phyloP scores from a whole-genome alignment of 768 basidiomycete genomes.

The Panaeolus papilionaceus region DNA sequence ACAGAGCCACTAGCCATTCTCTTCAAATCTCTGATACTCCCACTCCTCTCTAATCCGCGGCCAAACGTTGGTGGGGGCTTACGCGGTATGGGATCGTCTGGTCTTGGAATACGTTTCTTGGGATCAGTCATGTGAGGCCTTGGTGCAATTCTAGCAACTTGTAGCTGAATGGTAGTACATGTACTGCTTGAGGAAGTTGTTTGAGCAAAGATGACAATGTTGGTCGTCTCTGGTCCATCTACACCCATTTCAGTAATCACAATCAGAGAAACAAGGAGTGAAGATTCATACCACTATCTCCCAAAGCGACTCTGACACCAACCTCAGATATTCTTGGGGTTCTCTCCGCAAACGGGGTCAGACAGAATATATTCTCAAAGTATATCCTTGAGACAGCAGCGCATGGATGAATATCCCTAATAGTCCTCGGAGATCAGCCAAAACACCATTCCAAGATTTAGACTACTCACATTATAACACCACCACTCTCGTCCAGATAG shows the following conservation, averaged over 20 bases:
- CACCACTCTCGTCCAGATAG: slow-evolving; percentile 65
- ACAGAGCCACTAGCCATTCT: slow-evolving; percentile 23
- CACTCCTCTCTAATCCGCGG: slow-evolving; percentile 20
- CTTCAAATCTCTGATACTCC: slow-evolving; percentile 24
- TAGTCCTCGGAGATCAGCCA: slow-evolving; percentile 11
- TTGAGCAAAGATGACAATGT: slow-evolving; percentile 62
- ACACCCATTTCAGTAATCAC: slow-evolving; percentile 8
- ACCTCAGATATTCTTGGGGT: slow-evolving; percentile 44
- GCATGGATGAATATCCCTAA: slow-evolving; percentile 73
- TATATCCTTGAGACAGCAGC: slow-evolving; percentile 67
- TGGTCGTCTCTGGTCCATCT: slow-evolving; percentile 76
- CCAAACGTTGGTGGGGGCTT: slow-evolving; percentile 57
- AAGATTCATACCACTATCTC: slow-evolving; percentile 62
- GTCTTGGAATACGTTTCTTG: slow-evolving; percentile 46
- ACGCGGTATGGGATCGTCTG: slow-evolving; percentile 83
- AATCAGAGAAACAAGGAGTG: slow-evolving; percentile 3
- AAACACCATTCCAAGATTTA: background rate
- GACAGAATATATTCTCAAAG: slow-evolving; percentile 75
- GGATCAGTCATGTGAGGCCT: slow-evolving; percentile 41
- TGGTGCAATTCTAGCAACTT: slow-evolving; percentile 64
- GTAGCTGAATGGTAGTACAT: slow-evolving; percentile 43
- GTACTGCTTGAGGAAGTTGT: slow-evolving; percentile 27
- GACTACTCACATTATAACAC: slow-evolving; percentile 44
- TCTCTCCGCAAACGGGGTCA: slow-evolving; percentile 41
- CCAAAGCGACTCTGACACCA: slow-evolving; percentile 73